These are phyloP conservation scores for Neckera pumila DNA, from an alignment of 225 moss, liverwort and hornwort species.

Conservation along the genomic window DNA sequence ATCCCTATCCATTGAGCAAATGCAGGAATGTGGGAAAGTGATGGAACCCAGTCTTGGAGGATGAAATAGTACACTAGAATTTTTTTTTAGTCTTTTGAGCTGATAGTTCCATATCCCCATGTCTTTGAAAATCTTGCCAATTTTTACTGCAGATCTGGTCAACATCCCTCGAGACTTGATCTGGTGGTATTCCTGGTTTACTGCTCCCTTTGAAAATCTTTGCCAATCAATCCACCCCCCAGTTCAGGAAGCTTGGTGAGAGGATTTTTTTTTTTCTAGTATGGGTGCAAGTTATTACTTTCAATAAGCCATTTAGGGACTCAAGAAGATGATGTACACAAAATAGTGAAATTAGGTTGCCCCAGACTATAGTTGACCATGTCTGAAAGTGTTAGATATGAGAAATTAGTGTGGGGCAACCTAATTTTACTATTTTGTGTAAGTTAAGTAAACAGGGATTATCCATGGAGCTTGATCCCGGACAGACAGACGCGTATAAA, in stretches of 20 bases:
- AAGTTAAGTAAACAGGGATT: not conserved
- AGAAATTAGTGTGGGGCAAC: no score
- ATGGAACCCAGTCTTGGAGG: not conserved
- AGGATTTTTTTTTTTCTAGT: not conserved
- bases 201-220: not conserved
- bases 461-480: not conserved
- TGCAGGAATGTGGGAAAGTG: not conserved
- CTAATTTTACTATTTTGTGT: no score
- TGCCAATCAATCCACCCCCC: not conserved
- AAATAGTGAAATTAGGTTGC: no score
- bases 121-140: not conserved
- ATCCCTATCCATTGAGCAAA: not conserved
- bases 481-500: no score
- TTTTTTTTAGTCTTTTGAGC: not conserved
- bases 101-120: not conserved
- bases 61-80: not conserved
- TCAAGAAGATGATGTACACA: not conserved
- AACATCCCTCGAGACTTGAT: not conserved
- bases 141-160: not conserved
- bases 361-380: no score
- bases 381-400: no score
- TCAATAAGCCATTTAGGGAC: not conserved
- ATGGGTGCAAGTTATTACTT: not conserved
- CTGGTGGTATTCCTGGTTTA: not conserved
- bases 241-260: not conserved